Evolutionary conservation across 768 basidiomycete genomes (phyloP).

Genomic region (Auriscalpium microsporum): DNA sequence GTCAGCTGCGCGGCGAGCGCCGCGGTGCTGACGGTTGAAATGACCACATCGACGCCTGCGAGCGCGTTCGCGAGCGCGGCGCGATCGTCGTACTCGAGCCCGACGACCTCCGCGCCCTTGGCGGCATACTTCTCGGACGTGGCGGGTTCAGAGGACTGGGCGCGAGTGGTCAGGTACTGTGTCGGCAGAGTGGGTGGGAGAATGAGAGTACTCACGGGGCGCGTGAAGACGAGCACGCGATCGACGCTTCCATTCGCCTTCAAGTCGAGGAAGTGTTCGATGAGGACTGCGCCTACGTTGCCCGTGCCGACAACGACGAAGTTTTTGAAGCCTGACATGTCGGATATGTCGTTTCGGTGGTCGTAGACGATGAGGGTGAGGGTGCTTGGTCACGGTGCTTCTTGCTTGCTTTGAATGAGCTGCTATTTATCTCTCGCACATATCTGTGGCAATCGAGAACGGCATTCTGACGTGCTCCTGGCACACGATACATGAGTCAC

Average conservation of each 20-base stretch:
- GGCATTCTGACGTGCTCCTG: too few species aligned
- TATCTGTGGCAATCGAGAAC: too few species aligned
- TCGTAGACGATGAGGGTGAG: too few species aligned
- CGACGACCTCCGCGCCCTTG: constrained; percentile 6
- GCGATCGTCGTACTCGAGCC: constrained; percentile 5
- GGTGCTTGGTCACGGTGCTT: too few species aligned
- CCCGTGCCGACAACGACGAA: constrained; percentile 13
- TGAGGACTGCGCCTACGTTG: constrained; percentile 11
- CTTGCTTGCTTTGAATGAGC: too few species aligned
- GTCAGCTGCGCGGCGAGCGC: constrained; percentile 6
- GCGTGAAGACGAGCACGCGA: not conserved
- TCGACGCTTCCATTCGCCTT: too few species aligned
- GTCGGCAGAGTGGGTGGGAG: not conserved
- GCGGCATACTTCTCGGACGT: constrained; percentile 1
- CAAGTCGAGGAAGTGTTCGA: constrained; percentile 3
- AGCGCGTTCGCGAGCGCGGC: too few species aligned
- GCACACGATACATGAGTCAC: too few species aligned
- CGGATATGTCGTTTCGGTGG: not conserved
- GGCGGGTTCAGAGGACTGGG: not conserved
- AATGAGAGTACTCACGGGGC: constrained; percentile 4
- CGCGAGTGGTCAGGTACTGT: not conserved
- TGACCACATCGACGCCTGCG: constrained; percentile 1
- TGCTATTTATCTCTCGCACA: too few species aligned
- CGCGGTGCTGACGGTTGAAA: constrained; percentile 5
- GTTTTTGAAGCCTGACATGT: constrained; percentile 9